Conservation (phyloP, 2,329 filamentous ascomycete genomes). For the Neospermospora avenae region DNA sequence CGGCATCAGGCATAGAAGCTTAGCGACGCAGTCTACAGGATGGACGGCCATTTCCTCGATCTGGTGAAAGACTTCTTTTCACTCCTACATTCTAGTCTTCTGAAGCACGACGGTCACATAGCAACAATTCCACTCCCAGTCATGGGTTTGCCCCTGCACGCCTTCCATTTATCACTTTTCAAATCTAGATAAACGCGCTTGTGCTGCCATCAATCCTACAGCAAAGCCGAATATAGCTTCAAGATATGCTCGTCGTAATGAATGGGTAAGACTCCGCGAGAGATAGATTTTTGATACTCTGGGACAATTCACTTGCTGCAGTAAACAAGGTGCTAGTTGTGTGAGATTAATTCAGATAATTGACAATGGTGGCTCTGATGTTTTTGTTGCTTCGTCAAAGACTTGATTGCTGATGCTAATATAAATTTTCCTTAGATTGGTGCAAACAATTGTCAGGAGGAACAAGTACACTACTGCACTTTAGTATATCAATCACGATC, state of each 20-base stretch:
- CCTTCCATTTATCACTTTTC: not conserved
- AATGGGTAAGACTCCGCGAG: conserved; percentile 14
- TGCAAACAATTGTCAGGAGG: not conserved
- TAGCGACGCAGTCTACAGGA: not conserved
- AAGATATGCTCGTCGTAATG: conserved; percentile 10
- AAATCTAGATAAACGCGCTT: conserved; percentile 2
- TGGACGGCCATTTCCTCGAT: not conserved
- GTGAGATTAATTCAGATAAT: conserved; percentile 11
- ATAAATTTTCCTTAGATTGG: not conserved
- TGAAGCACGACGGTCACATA: not conserved
- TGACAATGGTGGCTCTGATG: conserved; percentile 12
- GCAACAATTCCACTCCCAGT: not conserved
- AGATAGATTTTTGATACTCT: conserved; percentile 12
- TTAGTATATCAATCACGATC: not conserved
- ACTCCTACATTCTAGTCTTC: not conserved
- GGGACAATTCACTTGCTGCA: conserved; percentile 14
- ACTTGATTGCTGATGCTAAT: conserved; percentile 7
- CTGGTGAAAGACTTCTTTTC: not conserved
- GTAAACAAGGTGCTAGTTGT: conserved; percentile 5
- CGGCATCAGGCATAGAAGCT: not conserved
- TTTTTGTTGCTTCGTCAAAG: conserved; percentile 9
- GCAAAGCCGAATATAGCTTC: not conserved
- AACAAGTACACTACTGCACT: too few species aligned
- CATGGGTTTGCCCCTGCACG: not conserved
- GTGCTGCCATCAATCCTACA: conserved; percentile 2